A percentile compares a stretch with the other conserved stretches of the same genome.
Conservation (phyloP, 2,329 filamentous ascomycete genomes). For the Biscogniauxia marginata region DNA sequence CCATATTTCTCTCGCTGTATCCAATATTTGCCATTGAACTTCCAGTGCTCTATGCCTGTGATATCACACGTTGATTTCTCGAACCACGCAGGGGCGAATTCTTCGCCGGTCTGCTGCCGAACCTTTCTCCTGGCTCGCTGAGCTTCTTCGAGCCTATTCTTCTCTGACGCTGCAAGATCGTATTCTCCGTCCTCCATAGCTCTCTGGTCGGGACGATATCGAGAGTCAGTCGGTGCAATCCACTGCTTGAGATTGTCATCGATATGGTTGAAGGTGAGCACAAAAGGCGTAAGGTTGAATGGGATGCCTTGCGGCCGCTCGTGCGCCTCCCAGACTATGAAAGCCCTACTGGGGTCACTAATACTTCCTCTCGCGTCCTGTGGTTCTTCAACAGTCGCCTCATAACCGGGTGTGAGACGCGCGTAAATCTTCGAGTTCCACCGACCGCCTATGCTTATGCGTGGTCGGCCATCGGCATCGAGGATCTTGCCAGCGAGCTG, state of each 20-base stretch:
- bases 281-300: slow-evolving; percentile 97
- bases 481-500: slow-evolving; percentile 84
- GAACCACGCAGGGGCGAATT: slow-evolving; percentile 88
- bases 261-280: slow-evolving; percentile 88
- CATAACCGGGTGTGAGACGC: slow-evolving; percentile 85
- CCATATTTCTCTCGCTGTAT: slow-evolving; percentile 65
- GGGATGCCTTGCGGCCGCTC: slow-evolving; percentile 78
- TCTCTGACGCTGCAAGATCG: slow-evolving; percentile 87
- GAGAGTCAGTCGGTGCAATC: slow-evolving; percentile 88
- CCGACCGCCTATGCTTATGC: slow-evolving; percentile 86
- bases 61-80: slow-evolving; percentile 66
- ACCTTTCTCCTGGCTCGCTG: slow-evolving; percentile 74
- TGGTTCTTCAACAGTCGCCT: slow-evolving; percentile 66
- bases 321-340: slow-evolving; percentile 91
- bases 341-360: slow-evolving; percentile 70
- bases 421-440: slow-evolving; percentile 99
- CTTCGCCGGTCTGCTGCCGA: slow-evolving; percentile 75
- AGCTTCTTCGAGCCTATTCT: slow-evolving; percentile 90
- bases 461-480: slow-evolving; percentile 74
- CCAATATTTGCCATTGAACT: slow-evolving; percentile 90
- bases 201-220: slow-evolving; percentile 89
- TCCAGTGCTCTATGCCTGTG: slow-evolving; percentile 89
- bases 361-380: slow-evolving; percentile 51
- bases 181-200: slow-evolving; percentile 99
- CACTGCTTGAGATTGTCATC: slow-evolving; percentile 75